Evolutionary conservation across 306 rosid genomes (phyloP), one percentile per base, ranked within the genome.

Genomic region (Ormosia emarginata): DNA sequence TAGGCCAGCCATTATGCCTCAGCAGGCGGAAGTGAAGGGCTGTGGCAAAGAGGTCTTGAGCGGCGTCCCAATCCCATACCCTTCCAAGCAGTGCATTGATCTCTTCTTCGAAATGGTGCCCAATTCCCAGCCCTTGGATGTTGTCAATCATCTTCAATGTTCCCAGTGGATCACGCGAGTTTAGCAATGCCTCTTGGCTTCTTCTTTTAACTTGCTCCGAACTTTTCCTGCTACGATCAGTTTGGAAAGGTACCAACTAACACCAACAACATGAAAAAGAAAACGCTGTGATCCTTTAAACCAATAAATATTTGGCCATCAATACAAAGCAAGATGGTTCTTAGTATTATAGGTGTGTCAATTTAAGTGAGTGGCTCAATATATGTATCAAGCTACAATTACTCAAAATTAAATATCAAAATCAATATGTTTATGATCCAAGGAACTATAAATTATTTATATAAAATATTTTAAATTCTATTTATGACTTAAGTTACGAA

Each of bases 21-120:
- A 79, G 71, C 7, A 87, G 13, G 43, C 88, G 85, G 17, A 87
- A 87, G 17, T 69, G 81, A 75, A 87, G 88, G 18, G 90, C 30
- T 1, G 90, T 79, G 30, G 83, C 61, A 70, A 41, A 85, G 50
- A 87, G 85, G 29, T 85, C 80, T 11, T 65, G 52, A 33, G 81
- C 13, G 0, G 58, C 2, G 9, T 85, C 78, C 83, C 79, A 82
- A 47, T 66, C 46, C 29, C 4, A 3, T 37, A 69, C 1, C 18
- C 29, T 66, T 7, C 3, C 68, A 17, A 82, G 85, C 18, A 56
- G 76, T 2, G 11, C 0, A 7, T 70, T 32, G 13, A 82, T 75
- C 29, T 82, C 85, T 70, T 87, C 71, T 50, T 85, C 63, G 5
- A 85, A 55, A 58, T 82, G 86, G 56, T 85, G 88, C 0, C 79